Evolutionary conservation across 225 moss, liverwort and hornwort species (phyloP), one percentile per base, ranked within the genome.

Genomic region (Bryoerythrophyllum caledonicum): DNA sequence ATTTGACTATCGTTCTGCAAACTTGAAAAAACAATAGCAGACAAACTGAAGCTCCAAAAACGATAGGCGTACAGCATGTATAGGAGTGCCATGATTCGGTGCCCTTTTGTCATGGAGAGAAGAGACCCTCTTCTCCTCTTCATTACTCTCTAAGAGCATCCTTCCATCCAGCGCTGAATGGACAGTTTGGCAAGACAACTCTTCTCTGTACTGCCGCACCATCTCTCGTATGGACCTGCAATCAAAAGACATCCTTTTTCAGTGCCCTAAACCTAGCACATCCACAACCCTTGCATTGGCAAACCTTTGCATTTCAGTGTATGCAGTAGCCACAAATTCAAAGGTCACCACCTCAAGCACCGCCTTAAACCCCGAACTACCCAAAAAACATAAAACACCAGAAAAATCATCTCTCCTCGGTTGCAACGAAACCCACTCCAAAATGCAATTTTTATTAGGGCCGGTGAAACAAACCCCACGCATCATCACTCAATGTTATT

Each of bases 141-240:
- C n/a, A n/a, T n/a, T n/a, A n/a, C n/a, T n/a, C n/a, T n/a, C n/a
- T n/a, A n/a, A n/a, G n/a, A n/a, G n/a, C n/a, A n/a, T n/a, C n/a
- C n/a, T n/a, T n/a, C n/a, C n/a, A n/a, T n/a, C n/a, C n/a, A n/a
- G n/a, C n/a, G n/a, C n/a, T n/a, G n/a, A n/a, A n/a, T 63, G 56
- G 35, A 56, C 5, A 6, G 59, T 65, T 55, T 80, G 83, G 64
- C 51, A 75, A 65, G 55, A 65, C 75, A 86, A 68, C 59, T 83
- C 80, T 74, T 86, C 75, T 72, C 59, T 80, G 23, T 86, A 86
- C 74, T 80, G 76, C 54, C 68, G 80, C 51, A 80, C 74, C 80
- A 86, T 78, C 74, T 86, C 67, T 49, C 72, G 63, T 62, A 80
- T 63, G 10, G 75, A 78, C 78, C 74, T 83, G 48, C 41, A 49